Percentiles rank a stretch among this genome's conserved stretches.
Conservation (phyloP, 257 asterid species). For the Handroanthus guayacan region DNA sequence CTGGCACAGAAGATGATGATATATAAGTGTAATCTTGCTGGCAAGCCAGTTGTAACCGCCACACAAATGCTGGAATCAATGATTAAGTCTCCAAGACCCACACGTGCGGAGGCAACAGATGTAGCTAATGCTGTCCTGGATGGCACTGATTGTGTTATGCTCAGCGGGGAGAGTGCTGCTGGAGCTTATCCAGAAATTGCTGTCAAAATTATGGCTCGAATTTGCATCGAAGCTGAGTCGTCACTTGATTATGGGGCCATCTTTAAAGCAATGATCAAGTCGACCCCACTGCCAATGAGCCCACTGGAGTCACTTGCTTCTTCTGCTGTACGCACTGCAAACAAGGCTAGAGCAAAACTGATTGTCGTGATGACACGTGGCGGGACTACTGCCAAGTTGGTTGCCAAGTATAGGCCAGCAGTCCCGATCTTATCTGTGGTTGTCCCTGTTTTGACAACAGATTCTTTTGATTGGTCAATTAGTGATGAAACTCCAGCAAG, state of each 20-base stretch:
- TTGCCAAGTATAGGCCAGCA: constrained; percentile 84
- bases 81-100: constrained; percentile 94
- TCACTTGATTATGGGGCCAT: constrained; percentile 74
- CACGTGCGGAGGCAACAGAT: constrained; percentile 95
- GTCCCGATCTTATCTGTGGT: constrained; percentile 87
- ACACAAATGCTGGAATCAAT: constrained; percentile 96
- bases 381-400: constrained; percentile 85
- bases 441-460: constrained; percentile 72
- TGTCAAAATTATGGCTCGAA: constrained; percentile 77
- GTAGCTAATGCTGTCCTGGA: constrained; percentile 91
- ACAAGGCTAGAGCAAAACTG: constrained; percentile 71
- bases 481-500: constrained; percentile 84
- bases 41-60: constrained; percentile 91
- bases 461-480: constrained; percentile 77
- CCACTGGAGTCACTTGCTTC: constrained; percentile 85
- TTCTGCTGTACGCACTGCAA: constrained; percentile 80
- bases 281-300: constrained; percentile 88
- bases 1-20: constrained; percentile 96
- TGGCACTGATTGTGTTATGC: constrained; percentile 92
- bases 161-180: constrained; percentile 93
- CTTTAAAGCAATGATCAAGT: constrained; percentile 75
- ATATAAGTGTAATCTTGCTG: constrained; percentile 83
- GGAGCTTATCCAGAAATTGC: constrained; percentile 89
- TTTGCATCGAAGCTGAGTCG: constrained; percentile 85
- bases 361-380: constrained; percentile 89